Base-by-base conservation (phyloP, 108 stramenopile genomes). In the Fragilaria crotonensis region DNA sequence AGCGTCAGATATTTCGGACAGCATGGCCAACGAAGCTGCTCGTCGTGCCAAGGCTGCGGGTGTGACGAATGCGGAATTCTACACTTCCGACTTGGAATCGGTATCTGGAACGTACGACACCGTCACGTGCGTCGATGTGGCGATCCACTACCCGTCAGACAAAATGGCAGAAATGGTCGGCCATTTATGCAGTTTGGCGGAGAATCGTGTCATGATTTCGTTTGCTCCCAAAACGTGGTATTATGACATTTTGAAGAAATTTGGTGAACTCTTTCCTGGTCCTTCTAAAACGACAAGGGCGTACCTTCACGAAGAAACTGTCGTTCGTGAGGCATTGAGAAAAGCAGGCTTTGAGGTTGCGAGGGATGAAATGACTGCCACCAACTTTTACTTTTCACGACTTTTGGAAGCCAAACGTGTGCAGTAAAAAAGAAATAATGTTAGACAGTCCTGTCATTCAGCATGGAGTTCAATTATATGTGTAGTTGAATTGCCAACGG, bases 191-290 rank as follows among this genome's bases (percentile, higher is more conserved):
- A 70, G 72, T 47, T 60, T 97, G 52, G 68, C 95, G 3, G 76
- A 85, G 19, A 78, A 89, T 33, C 78, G 93, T 56, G 81, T 97
- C 18, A 76, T 96, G 28, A 85, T 97, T 54, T 93, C 91, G 19
- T 97, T 97, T 64, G 96, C 96, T 25, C 96, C 96, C 36, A 90
- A 97, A 71, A 97, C 95, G 18, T 95, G 90, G 91, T 96, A 93
- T 71, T 96, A 92, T 73, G 68, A 70, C 0, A 57, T 83, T 23
- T 77, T 97, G 68, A 97, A 97, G 72, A 95, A 95, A 79, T 54
- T 97, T 66, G 96, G 96, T 21, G 93, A 89, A 68, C 74, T 97
- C 22, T 97, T 97, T 77, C 96, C 96, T 3, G 96, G 96, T 62
- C 95, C 95, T 47, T 85, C 83, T 58, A 97, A 97, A 69, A 93